Evolutionary conservation across 1,139 yeast genomes (phyloP).

Genomic region (Komagataea norvegica): DNA sequence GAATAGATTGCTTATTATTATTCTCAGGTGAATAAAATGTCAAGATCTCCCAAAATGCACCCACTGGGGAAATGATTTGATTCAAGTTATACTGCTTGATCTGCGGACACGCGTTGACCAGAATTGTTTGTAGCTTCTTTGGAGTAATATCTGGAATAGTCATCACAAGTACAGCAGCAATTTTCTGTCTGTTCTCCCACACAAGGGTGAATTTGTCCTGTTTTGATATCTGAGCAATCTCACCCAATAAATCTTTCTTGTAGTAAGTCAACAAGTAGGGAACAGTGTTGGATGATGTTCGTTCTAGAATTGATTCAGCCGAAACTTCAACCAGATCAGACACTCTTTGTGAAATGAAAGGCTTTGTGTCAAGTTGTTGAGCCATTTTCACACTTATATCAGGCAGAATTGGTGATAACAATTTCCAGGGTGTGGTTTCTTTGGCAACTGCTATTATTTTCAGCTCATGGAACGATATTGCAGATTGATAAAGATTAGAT

Average conservation of each 20-base stretch:
- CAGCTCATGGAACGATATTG: conserved; percentile 58
- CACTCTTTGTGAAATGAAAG: conserved; percentile 52
- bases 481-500: conserved; percentile 54
- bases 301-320: conserved; percentile 52
- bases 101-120: conserved; percentile 50
- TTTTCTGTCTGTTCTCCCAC: conserved; percentile 34
- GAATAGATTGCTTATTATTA: conserved; percentile 26
- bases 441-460: conserved; percentile 40
- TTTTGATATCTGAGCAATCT: conserved; percentile 39
- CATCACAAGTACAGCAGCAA: conserved; percentile 43
- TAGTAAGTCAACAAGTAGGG: conserved; percentile 70
- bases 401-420: conserved; percentile 76
- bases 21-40: conserved; percentile 23
- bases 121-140: conserved; percentile 46
- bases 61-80: conserved; percentile 39
- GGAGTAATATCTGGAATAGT: conserved; percentile 38
- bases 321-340: conserved; percentile 64
- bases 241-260: conserved; percentile 57
- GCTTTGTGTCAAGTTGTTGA: conserved; percentile 43
- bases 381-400: conserved; percentile 65
- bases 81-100: conserved; percentile 28
- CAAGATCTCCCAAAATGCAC: conserved; percentile 28
- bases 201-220: conserved; percentile 14
- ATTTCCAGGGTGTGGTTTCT: conserved; percentile 41
- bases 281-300: conserved; percentile 70